Evolutionary conservation across 805 yeast genomes (phyloP), one percentile per base, ranked within the genome.

Genomic region (Diddensiella santjacobensis): DNA sequence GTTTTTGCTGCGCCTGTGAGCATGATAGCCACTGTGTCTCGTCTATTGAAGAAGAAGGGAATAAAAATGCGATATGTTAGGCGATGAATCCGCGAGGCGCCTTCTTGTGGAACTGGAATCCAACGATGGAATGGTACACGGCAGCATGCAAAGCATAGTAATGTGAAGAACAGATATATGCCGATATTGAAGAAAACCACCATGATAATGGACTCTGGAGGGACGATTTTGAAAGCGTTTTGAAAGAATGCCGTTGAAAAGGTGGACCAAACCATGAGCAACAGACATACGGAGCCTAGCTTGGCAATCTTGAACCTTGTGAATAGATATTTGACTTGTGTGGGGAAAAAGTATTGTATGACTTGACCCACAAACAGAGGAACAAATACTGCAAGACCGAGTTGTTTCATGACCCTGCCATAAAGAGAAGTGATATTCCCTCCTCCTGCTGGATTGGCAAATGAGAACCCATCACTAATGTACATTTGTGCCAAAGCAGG

Each of bases 1-100:
- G 96, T 88, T 65, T 88, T 89, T 1, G 96, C 96, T 3, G 95
- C 91, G 8, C 95, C 96, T 66, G 96, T 87, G 50, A 87, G 74
- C 84, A 88, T 77, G 44, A 89, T 76, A 10, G 90, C 74, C 30
- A 87, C 86, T 0, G 96, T 79, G 59, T 89, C 96, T 44, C 71
- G 65, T 56, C 82, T 77, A 58, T 74, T 72, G 65, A 84, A 84
- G 65, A 83, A 84, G 58, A 85, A 87, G 1, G 91, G 91, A 47
- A 72, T 64, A 50, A 80, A 65, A 1, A 72, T 24, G 39, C 63
- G 64, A 61, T 80, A 77, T 19, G 51, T 29, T 5, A 35, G 66
- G 3, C 56, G 72, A 58, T 86, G 85, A 0, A 65, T 3, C 29
- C 39, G 67, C 1, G 83, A 61, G 1, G 77, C 69, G 10, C 63